A percentile compares a stretch with the other conserved stretches of the same genome.
These are phyloP conservation scores for Scenedesmus sp. DNA, from an alignment of 163 green algal genomes.

Conservation along the genomic window DNA sequence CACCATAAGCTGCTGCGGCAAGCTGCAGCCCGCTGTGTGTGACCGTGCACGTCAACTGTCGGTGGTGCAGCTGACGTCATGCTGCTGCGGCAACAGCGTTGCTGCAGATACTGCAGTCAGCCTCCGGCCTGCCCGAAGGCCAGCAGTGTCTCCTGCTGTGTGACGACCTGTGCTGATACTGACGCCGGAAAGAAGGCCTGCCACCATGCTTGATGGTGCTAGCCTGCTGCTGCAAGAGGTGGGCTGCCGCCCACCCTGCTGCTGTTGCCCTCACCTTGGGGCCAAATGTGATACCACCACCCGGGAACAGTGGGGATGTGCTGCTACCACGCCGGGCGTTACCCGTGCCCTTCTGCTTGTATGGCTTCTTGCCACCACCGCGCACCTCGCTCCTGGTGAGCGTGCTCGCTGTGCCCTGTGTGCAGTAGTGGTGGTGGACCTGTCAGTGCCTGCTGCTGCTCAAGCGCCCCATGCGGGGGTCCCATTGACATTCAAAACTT, in stretches of 20 bases:
- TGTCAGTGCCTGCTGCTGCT: constrained; percentile 2
- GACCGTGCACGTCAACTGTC: no score
- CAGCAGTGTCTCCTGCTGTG: not conserved
- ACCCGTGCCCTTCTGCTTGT: constrained; percentile 97
- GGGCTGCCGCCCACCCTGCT: not conserved
- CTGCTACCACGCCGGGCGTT: constrained; percentile 90
- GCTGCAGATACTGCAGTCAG: not conserved
- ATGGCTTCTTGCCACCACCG: constrained; percentile 98
- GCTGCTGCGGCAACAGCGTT: not conserved
- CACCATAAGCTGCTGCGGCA: not conserved
- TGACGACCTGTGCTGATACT: not conserved
- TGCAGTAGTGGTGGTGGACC: not conserved
- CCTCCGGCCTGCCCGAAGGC: not conserved
- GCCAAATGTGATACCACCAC: constrained; percentile 94
- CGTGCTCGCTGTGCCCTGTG: constrained; percentile 95
- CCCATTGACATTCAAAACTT: constrained; percentile 48
- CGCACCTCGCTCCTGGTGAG: constrained; percentile 95
- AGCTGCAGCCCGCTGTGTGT: not conserved
- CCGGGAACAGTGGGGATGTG: constrained; percentile 91
- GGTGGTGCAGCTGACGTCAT: no score
- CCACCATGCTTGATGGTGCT: not conserved
- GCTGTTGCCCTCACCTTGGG: constrained; percentile 81
- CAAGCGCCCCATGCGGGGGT: not conserved
- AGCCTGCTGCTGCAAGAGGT: not conserved
- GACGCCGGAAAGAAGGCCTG: not conserved